phyloP scores from a whole-genome alignment of 495 filamentous ascomycete genomes.

The Podospora pseudoanserina region DNA sequence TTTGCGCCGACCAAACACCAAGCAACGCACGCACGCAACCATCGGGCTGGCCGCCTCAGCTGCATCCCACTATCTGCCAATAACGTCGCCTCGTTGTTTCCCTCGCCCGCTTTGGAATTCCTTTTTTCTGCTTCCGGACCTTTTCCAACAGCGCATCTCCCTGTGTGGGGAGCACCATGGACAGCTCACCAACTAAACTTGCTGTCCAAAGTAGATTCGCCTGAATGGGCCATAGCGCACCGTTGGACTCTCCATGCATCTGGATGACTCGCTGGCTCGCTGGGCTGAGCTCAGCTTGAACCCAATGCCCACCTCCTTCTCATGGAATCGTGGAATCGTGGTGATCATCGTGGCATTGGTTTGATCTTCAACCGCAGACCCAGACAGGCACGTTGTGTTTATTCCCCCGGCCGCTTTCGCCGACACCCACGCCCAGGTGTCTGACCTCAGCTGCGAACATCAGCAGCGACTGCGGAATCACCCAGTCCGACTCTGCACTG shows the following conservation, averaged over 20 bases:
- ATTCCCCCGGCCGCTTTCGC: neutral
- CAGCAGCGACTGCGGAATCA: neutral
- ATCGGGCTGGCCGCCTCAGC: neutral
- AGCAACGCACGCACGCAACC: neutral
- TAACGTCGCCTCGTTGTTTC: neutral
- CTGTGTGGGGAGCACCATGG: neutral
- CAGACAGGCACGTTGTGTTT: too few species aligned
- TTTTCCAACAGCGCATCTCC: neutral
- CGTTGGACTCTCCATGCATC: neutral
- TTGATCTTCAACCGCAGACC: slow-evolving; percentile 3
- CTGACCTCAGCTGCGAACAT: neutral
- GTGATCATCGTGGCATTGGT: neutral
- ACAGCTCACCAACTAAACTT: neutral
- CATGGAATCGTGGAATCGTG: neutral
- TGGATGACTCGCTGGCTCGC: neutral
- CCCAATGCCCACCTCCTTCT: neutral
- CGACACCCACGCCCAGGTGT: neutral
- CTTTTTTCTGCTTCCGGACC: neutral
- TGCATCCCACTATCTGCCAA: neutral
- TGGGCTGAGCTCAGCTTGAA: neutral
- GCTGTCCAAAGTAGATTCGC: neutral
- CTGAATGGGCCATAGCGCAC: neutral
- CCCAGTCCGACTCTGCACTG: neutral
- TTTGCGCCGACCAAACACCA: slow-evolving; percentile 6
- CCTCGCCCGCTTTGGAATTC: neutral